phyloP scores from a whole-genome alignment of 306 rosid genomes.

The Ormosia emarginata region DNA sequence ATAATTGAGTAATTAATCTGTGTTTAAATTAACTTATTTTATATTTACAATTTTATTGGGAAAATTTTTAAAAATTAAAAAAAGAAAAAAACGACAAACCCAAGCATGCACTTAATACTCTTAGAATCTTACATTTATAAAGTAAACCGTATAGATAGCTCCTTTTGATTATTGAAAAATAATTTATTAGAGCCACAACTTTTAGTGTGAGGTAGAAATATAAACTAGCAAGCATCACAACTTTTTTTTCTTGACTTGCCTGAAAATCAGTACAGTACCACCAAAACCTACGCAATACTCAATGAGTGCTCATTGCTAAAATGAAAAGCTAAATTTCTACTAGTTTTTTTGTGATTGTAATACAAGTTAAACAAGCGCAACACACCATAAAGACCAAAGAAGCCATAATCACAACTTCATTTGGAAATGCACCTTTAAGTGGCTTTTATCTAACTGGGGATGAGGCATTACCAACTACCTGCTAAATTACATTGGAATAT shows the following conservation, averaged over 20 bases:
- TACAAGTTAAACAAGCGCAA: background rate
- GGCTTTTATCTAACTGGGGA: slow-evolving; percentile 2
- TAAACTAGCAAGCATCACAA: background rate
- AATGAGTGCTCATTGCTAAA: background rate
- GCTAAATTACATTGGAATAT: slow-evolving; percentile 22
- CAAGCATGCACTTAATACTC: too few relatives aligned
- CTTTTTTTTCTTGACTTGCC: background rate
- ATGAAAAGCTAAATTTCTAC: background rate
- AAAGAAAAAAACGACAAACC: too few relatives aligned
- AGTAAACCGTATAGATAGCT: too few relatives aligned
- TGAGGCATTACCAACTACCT: slow-evolving; percentile 1
- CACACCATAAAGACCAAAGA: slow-evolving; percentile 19
- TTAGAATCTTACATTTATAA: too few relatives aligned
- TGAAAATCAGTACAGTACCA: background rate
- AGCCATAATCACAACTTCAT: slow-evolving; percentile 28
- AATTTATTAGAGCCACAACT: background rate
- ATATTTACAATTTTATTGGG: too few relatives aligned
- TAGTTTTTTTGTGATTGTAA: background rate
- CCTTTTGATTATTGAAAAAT: too few relatives aligned
- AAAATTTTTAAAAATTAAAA: too few relatives aligned
- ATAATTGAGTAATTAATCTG: too few relatives aligned
- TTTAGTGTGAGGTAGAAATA: background rate
- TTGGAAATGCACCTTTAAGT: slow-evolving; percentile 20
- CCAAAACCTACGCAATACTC: background rate
- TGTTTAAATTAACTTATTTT: too few relatives aligned